A percentile compares a stretch with the other conserved stretches of the same genome.
These are phyloP conservation scores for Phytophthora pinifolia DNA, from an alignment of 352 stramenopile genomes.

Conservation along the genomic window DNA sequence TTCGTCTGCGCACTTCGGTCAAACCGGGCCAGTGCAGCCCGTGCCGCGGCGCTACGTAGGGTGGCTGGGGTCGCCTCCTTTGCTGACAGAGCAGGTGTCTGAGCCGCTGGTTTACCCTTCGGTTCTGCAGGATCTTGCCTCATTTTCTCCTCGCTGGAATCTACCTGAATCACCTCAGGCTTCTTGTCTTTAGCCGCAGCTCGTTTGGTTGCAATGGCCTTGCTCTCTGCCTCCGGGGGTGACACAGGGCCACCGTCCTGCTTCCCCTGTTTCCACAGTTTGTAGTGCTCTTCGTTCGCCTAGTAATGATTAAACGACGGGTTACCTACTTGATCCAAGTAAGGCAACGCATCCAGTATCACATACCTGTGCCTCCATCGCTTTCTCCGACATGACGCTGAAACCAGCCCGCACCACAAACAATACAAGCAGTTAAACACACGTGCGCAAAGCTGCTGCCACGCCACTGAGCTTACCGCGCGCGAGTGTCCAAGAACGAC, in stretches of 20 bases:
- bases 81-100: conserved; percentile 32
- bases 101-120: conserved; percentile 17
- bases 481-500: conserved; percentile 78
- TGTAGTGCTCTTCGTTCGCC: conserved; percentile 73
- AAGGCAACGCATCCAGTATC: background rate
- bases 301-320: conserved; percentile 14
- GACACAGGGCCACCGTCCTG: conserved; percentile 1
- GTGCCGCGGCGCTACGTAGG: conserved; percentile 50
- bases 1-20: conserved; percentile 41
- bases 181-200: conserved; percentile 19
- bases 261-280: conserved; percentile 53
- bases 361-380: conserved; percentile 70
- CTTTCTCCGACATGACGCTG: conserved; percentile 75
- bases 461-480: conserved; percentile 34
- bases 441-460: background rate
- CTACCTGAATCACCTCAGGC: conserved; percentile 18
- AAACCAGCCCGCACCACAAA: conserved; percentile 7
- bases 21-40: conserved; percentile 57
- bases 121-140: conserved; percentile 12
- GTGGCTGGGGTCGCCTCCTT: conserved; percentile 31
- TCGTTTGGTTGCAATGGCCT: conserved; percentile 4
- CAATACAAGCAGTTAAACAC: conserved; percentile 2
- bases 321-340: no score
- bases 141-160: conserved; percentile 17
- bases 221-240: conserved; percentile 6